phyloP scores from a whole-genome alignment of 176 grass and related monocot species.

The Bromus sterilis region DNA sequence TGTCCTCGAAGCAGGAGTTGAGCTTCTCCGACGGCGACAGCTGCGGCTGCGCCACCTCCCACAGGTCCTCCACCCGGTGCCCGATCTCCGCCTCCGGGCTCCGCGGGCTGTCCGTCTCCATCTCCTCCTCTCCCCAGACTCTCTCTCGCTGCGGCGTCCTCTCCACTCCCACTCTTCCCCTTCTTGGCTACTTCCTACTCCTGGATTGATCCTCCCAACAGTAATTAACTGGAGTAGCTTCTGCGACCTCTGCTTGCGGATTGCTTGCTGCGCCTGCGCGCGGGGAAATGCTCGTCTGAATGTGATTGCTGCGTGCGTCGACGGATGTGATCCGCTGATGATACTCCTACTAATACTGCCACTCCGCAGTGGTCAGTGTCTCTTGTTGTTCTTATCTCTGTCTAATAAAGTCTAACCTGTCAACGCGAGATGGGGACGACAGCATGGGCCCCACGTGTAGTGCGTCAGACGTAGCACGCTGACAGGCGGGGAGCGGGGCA shows the following conservation, averaged over 20 bases:
- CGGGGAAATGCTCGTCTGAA: neutral
- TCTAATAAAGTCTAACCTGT: neutral
- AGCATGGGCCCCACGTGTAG: neutral
- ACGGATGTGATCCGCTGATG: neutral
- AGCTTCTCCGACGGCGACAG: slow-evolving; percentile 91
- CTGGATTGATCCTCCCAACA: neutral
- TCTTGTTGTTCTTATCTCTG: neutral
- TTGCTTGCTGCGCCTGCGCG: neutral
- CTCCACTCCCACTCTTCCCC: neutral
- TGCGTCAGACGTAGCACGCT: accelerated
- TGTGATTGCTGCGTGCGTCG: neutral
- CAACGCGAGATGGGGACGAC: neutral
- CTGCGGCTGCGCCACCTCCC: slow-evolving; percentile 90
- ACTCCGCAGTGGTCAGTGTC: neutral
- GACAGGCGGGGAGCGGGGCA: accelerated
- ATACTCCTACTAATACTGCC: neutral
- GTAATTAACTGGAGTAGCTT: neutral
- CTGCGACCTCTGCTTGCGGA: neutral
- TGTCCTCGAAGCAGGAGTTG: slow-evolving; percentile 93
- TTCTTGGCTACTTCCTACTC: neutral
- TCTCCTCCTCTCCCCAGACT: neutral
- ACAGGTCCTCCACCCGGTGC: slow-evolving; percentile 79
- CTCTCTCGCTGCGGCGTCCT: neutral
- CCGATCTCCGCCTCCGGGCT: slow-evolving; percentile 95
- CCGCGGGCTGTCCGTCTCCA: slow-evolving; percentile 60